Percentiles rank a stretch among this genome's conserved stretches.
Conservation (phyloP, 129 eudicot genomes). For the Kitagawia praeruptora region DNA sequence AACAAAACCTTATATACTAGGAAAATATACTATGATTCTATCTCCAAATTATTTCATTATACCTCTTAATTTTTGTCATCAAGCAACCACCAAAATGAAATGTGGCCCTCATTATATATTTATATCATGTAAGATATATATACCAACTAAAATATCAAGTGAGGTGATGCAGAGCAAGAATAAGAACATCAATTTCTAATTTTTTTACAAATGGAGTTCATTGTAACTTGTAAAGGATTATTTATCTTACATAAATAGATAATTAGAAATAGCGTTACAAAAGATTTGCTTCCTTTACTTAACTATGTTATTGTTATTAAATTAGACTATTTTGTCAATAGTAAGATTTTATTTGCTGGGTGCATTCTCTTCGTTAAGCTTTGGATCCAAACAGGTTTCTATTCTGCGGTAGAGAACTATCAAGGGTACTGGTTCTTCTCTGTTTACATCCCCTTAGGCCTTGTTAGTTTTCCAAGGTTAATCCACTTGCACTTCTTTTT, state of each 20-base stretch:
- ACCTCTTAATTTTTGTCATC: background rate
- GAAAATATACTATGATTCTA: too few species aligned
- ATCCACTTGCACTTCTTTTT: too few species aligned
- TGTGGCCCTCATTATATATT: background rate
- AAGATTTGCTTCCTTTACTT: background rate
- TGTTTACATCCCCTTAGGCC: too few species aligned
- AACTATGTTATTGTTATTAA: too few species aligned
- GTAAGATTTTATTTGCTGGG: background rate
- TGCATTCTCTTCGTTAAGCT: background rate
- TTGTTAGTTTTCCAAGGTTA: too few species aligned
- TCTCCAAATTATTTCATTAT: background rate
- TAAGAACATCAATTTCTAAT: too few species aligned
- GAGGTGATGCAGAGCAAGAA: background rate
- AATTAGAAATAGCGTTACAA: background rate
- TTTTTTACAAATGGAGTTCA: background rate
- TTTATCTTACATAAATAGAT: background rate
- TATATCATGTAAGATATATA: too few species aligned
- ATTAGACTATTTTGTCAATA: background rate
- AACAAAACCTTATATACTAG: background rate
- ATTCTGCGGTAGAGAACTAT: background rate
- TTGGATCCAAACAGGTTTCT: background rate
- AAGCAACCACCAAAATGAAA: background rate
- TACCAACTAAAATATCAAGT: background rate
- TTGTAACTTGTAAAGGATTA: background rate
- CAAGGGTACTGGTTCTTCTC: too few species aligned